Evolutionary conservation across 345 rosid species (phyloP).

Genomic region (Odontarrhena argentea): DNA sequence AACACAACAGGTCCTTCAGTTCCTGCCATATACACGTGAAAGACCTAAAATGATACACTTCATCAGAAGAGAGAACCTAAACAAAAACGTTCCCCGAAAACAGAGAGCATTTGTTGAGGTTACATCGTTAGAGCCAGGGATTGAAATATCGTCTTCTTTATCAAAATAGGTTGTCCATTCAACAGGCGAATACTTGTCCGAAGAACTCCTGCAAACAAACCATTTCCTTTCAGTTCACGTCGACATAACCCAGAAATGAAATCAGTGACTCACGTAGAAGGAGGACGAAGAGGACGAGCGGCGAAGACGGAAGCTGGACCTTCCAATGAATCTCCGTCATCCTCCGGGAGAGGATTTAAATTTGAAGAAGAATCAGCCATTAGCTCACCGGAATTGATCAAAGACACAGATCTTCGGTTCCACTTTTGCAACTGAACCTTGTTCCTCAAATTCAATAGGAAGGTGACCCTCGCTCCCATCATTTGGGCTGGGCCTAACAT

Average conservation of each 20-base stretch:
- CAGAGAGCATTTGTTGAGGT: slow-evolving; percentile 26
- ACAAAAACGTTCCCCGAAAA: background rate
- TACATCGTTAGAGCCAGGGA: slow-evolving; percentile 72
- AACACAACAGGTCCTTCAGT: slow-evolving; percentile 85
- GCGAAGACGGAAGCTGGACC: slow-evolving; percentile 58
- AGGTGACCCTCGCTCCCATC: background rate
- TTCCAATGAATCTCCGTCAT: slow-evolving; percentile 24
- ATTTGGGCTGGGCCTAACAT: background rate
- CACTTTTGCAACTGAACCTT: background rate
- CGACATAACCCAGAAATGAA: slow-evolving; percentile 11
- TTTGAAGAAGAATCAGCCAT: slow-evolving; percentile 53
- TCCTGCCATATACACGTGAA: slow-evolving; percentile 92
- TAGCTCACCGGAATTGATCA: background rate
- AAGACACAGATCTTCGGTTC: background rate
- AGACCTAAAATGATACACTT: slow-evolving; percentile 59
- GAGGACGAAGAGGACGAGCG: slow-evolving; percentile 61
- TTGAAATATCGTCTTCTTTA: slow-evolving; percentile 67
- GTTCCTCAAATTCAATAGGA: background rate
- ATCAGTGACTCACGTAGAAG: slow-evolving; percentile 52
- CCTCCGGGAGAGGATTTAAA: slow-evolving; percentile 51
- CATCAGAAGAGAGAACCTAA: slow-evolving; percentile 27
- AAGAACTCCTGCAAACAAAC: slow-evolving; percentile 51
- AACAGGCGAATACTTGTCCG: slow-evolving; percentile 60
- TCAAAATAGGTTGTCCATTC: slow-evolving; percentile 79
- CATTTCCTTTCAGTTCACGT: background rate